These are phyloP conservation scores for Fraxinus baroniana DNA, from an alignment of 305 asterid genomes.

Conservation along the genomic window DNA sequence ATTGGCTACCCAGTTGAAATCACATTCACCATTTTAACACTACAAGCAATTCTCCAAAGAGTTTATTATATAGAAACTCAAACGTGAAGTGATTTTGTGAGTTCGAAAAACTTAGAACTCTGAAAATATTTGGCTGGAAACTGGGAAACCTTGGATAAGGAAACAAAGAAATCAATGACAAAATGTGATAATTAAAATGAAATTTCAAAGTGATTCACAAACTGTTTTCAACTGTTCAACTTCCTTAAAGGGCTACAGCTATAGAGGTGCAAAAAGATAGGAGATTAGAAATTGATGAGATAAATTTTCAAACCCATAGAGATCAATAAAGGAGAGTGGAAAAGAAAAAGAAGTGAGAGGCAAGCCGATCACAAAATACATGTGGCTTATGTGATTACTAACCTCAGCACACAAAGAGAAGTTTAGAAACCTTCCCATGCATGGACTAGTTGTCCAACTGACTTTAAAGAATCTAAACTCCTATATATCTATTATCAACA, in stretches of 20 bases:
- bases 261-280: not conserved
- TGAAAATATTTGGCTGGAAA: not conserved
- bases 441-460: not conserved
- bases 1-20: not conserved
- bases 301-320: not conserved
- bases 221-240: not conserved
- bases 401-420: not conserved
- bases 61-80: not conserved
- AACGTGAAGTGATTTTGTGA: not conserved
- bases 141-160: not conserved
- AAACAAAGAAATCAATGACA: not conserved
- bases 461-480: not conserved
- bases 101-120: not conserved
- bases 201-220: not conserved
- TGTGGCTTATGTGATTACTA: not conserved
- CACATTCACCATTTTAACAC: not conserved
- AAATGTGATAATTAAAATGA: not conserved
- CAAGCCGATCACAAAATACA: not conserved
- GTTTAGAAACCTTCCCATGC: slow-evolving; percentile 4
- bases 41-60: not conserved
- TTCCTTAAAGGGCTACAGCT: not conserved
- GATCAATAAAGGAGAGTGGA: not conserved
- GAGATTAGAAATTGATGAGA: not conserved
- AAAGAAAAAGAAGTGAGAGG: not conserved
- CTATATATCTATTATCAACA: not conserved